phyloP scores from a whole-genome alignment of 2,329 filamentous ascomycete genomes.

The Apiospora sp. region DNA sequence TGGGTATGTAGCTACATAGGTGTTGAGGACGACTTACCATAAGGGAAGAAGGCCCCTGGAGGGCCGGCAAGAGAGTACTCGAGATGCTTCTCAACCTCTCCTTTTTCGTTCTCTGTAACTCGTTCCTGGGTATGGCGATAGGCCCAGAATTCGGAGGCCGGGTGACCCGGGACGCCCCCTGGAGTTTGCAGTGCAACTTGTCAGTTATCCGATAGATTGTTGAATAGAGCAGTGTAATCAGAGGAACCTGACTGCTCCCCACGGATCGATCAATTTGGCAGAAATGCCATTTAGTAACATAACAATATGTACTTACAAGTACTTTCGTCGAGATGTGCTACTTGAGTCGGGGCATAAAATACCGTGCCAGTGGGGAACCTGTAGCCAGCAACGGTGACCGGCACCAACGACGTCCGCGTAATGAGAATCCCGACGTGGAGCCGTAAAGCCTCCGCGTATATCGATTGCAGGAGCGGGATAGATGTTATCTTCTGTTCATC shows the following conservation, averaged over 20 bases:
- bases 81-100: neutral
- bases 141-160: neutral
- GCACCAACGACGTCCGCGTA: neutral
- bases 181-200: too few species aligned
- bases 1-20: too few species aligned
- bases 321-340: neutral
- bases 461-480: neutral
- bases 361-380: neutral
- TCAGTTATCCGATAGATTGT: too few species aligned
- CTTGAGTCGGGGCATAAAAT: neutral
- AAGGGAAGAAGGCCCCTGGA: neutral
- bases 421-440: neutral
- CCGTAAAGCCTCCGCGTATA: neutral
- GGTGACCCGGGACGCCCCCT: neutral
- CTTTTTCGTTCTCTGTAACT: neutral
- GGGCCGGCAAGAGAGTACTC: neutral
- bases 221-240: too few species aligned
- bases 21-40: neutral
- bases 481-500: neutral
- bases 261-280: neutral
- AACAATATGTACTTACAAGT: neutral
- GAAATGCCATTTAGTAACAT: neutral
- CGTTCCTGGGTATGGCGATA: neutral
- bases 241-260: too few species aligned
- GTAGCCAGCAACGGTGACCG: neutral